Evolutionary conservation across 176 grass and related monocot genomes (phyloP), one percentile per base, ranked within the genome.

Genomic region (Themeda triandra): DNA sequence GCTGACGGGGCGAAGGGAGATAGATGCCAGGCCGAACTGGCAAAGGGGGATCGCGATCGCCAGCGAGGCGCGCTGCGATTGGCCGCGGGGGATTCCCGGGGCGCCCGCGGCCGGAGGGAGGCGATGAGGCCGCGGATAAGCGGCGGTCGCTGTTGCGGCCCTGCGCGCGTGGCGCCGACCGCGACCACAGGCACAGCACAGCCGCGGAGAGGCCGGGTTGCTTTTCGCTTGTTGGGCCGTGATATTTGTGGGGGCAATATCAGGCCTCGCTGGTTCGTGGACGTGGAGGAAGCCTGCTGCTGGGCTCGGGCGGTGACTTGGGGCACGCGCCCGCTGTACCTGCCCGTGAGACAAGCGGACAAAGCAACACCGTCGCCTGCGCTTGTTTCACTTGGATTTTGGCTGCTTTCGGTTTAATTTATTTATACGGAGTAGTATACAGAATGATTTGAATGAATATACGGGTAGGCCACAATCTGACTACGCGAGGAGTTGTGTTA

Each of bases 41-140:
- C 25, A 40, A 41, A 69, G 14, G 18, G 9, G 85, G 82, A 93
- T 93, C 80, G 72, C 67, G 68, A 76, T 62, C 66, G 40, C 13
- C 23, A 0, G 32, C 2, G 5, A 6, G 1, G 39, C 39, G 85
- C 60, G 58, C 48, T 80, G 85, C 63, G 78, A 93, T 93, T 93
- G 91, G 91, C 4, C 41, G 10, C 32, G 1, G 9, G 13, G 85
- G 91, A 90, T 93, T 93, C 32, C 88, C 41, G 13, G 60, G 46
- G 74, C 17, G 67, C 66, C 45, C 66, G 4, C 23, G n/a, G 75
- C 84, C 84, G 84, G 80, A 37, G 66, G 59, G 13, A 83, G 84
- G 29, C 63, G 85, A 91, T 91, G 89, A 87, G 80, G 85, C 51
- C 67, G 37, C 10, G 84, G 88, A 90, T 90, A 90, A 83, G 74